These are phyloP conservation scores for Ceratobasidium sp. DNA, from an alignment of 1,284 basidiomycete genomes.

Conservation along the genomic window DNA sequence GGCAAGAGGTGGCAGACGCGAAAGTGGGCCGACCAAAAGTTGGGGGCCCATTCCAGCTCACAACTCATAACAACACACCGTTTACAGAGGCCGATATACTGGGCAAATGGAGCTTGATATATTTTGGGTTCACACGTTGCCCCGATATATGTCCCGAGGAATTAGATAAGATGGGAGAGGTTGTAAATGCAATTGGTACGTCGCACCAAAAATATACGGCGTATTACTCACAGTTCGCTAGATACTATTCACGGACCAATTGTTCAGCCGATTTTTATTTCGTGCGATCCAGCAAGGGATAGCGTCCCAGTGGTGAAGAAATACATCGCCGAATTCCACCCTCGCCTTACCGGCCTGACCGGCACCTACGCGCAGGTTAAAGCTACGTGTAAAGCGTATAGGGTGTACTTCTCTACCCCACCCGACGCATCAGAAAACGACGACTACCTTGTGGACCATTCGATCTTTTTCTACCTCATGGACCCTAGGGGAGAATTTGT, in stretches of 20 bases:
- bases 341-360: conserved; percentile 88
- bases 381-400: conserved; percentile 91
- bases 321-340: conserved; percentile 88
- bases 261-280: conserved; percentile 90
- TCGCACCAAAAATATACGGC: not conserved
- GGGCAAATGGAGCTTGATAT: conserved; percentile 89
- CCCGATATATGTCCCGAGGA: conserved; percentile 99
- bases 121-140: conserved; percentile 98
- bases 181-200: conserved; percentile 83
- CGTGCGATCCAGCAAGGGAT: conserved; percentile 96
- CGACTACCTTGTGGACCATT: conserved; percentile 98
- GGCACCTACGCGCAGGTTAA: conserved; percentile 91
- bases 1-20: conserved; percentile 54
- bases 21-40: conserved; percentile 78
- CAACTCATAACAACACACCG: conserved; percentile 73
- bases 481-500: conserved; percentile 95
- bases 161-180: conserved; percentile 92
- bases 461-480: conserved; percentile 99
- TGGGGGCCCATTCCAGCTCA: conserved; percentile 90
- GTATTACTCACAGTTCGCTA: conserved; percentile 53
- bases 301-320: conserved; percentile 67
- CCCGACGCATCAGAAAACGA: conserved; percentile 69
- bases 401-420: conserved; percentile 99
- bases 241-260: conserved; percentile 76
- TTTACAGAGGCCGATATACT: conserved; percentile 90